phyloP scores from a whole-genome alignment of 2,329 filamentous ascomycete species.

The Trichoderma gracile region DNA sequence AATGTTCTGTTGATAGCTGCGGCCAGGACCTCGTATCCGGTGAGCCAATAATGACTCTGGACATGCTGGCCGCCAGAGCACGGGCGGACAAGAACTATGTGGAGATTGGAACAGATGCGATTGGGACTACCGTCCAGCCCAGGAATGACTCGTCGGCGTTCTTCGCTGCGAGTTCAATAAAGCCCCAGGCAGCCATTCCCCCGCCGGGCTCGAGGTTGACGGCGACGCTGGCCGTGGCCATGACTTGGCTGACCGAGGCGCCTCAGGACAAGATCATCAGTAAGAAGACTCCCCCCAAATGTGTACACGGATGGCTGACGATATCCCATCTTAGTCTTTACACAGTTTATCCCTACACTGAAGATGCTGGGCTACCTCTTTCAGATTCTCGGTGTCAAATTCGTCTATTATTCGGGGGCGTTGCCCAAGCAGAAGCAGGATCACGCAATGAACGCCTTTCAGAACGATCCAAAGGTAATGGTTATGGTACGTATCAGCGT shows the following conservation, averaged over 20 bases:
- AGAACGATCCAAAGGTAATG: not conserved
- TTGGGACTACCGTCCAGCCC: not conserved
- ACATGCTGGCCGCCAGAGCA: not conserved
- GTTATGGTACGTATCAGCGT: not conserved
- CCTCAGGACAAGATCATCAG: constrained; percentile 45
- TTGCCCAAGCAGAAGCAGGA: not conserved
- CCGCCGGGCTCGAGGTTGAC: constrained; percentile 36
- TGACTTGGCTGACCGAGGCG: constrained; percentile 36
- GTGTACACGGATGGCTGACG: not conserved
- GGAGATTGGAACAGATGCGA: constrained; percentile 34
- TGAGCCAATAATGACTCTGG: not conserved
- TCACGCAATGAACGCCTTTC: not conserved
- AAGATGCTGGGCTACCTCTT: not conserved
- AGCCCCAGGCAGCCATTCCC: constrained; percentile 27
- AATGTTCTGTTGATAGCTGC: not conserved
- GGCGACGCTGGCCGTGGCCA: constrained; percentile 36
- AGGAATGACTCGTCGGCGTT: not conserved
- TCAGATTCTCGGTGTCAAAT: not conserved
- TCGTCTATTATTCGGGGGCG: not conserved
- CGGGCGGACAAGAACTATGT: not conserved
- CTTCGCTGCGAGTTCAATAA: not conserved
- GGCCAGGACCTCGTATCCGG: not conserved
- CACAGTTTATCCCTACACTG: not conserved
- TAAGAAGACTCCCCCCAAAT: constrained; percentile 24
- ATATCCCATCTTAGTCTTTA: not conserved